Conservation (phyloP, 2,329 filamentous ascomycete genomes). For the Diaporthe australafricana region DNA sequence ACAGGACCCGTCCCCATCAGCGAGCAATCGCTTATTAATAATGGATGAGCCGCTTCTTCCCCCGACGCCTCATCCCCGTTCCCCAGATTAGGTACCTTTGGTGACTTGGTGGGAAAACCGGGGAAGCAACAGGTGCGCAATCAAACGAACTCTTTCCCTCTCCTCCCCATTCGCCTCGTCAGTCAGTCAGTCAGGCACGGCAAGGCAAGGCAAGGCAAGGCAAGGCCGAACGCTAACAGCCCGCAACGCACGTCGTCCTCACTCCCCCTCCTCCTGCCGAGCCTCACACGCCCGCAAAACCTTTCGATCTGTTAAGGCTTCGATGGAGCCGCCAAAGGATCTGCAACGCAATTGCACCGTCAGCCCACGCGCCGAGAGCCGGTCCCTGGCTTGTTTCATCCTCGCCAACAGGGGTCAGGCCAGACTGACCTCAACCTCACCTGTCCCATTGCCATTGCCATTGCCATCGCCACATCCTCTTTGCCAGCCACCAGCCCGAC, state of each 20-base stretch:
- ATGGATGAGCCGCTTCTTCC: slow-evolving; percentile 18
- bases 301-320: slow-evolving; percentile 8
- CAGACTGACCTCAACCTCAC: slow-evolving; percentile 25
- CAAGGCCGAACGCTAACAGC: slow-evolving; percentile 12
- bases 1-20: neutral
- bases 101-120: slow-evolving; percentile 13
- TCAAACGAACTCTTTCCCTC: slow-evolving; percentile 2
- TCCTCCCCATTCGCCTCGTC: neutral
- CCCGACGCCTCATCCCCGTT: slow-evolving; percentile 17
- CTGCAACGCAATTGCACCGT: slow-evolving; percentile 29
- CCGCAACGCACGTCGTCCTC: slow-evolving; percentile 10
- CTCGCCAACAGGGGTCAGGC: slow-evolving; percentile 25
- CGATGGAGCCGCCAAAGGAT: slow-evolving; percentile 16
- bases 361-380: slow-evolving; percentile 24
- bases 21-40: slow-evolving; percentile 28
- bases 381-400: slow-evolving; percentile 32
- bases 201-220: slow-evolving; percentile 11
- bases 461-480: slow-evolving; percentile 8
- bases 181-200: neutral
- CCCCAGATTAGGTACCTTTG: slow-evolving; percentile 24
- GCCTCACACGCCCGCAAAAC: slow-evolving; percentile 19
- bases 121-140: slow-evolving; percentile 21
- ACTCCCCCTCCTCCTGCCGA: neutral
- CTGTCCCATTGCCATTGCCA: neutral
- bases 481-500: neutral